Evolutionary conservation across 2,329 filamentous ascomycete species (phyloP).

Genomic region (Annulohypoxylon truncatum): DNA sequence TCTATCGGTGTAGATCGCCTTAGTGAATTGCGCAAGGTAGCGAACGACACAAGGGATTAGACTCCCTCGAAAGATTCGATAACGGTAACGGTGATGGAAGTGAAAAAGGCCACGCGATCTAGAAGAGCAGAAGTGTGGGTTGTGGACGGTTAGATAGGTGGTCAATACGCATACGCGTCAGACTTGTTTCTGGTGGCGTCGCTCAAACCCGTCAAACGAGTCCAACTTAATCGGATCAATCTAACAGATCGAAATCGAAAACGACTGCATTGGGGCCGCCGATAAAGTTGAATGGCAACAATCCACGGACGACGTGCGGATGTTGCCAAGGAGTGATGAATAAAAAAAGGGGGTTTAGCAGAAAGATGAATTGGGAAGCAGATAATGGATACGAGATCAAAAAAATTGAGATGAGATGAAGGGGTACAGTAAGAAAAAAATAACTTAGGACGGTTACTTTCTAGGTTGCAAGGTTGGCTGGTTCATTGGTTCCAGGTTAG

Average conservation of each 20-base stretch:
- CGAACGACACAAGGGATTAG: constrained; percentile 46
- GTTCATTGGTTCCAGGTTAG: not conserved
- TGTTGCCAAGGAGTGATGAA: constrained; percentile 19
- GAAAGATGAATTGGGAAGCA: constrained; percentile 21
- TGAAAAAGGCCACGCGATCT: not conserved
- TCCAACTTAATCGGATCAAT: constrained; percentile 35
- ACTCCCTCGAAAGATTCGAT: constrained; percentile 7
- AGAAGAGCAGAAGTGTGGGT: not conserved
- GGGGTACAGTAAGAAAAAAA: constrained; percentile 25
- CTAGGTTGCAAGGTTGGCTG: not conserved
- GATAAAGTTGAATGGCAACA: constrained; percentile 21
- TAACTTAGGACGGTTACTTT: constrained; percentile 1
- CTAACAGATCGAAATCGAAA: constrained; percentile 29
- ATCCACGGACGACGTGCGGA: constrained; percentile 13
- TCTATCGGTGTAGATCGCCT: constrained; percentile 36
- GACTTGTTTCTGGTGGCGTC: constrained; percentile 31
- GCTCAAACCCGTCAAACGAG: constrained; percentile 28
- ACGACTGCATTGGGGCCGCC: constrained; percentile 33
- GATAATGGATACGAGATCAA: constrained; percentile 31
- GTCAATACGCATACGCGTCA: constrained; percentile 36
- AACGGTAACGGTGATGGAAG: not conserved
- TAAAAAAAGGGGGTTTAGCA: constrained; percentile 18
- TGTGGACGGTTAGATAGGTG: constrained; percentile 12
- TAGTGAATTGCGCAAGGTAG: constrained; percentile 38
- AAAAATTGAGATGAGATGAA: constrained; percentile 25